Percentiles rank a stretch among this genome's conserved stretches.
Evolutionary conservation across 345 rosid species (phyloP).

Genomic region (Ceriops zippeliana): DNA sequence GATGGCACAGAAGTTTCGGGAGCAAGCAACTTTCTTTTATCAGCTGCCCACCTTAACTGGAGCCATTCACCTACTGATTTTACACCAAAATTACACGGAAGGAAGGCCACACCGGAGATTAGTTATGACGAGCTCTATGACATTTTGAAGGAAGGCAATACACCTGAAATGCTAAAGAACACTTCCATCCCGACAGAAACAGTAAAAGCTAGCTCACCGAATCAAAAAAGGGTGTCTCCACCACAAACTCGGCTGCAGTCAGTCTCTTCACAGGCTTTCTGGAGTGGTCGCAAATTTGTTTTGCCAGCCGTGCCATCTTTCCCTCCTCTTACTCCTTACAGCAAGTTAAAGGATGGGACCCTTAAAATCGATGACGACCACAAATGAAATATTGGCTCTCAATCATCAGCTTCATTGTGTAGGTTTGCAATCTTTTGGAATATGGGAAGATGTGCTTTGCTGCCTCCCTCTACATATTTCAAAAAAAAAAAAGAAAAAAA

Average conservation of each 20-base stretch:
- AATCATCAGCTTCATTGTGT: not conserved
- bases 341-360: slow-evolving; percentile 20
- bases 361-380: slow-evolving; percentile 12
- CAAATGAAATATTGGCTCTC: not conserved
- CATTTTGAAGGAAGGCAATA: slow-evolving; percentile 12
- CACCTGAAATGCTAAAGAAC: slow-evolving; percentile 15
- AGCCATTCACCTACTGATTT: slow-evolving; percentile 14
- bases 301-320: slow-evolving; percentile 25
- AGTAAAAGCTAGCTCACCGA: slow-evolving; percentile 17
- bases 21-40: slow-evolving; percentile 15
- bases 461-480: not conserved
- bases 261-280: slow-evolving; percentile 11
- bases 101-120: slow-evolving; percentile 5
- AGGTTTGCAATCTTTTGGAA: not conserved
- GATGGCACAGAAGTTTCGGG: not conserved
- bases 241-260: slow-evolving; percentile 25
- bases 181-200: slow-evolving; percentile 19
- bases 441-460: not conserved
- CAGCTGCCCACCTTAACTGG: slow-evolving; percentile 11
- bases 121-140: slow-evolving; percentile 3
- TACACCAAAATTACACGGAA: slow-evolving; percentile 7
- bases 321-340: slow-evolving; percentile 28
- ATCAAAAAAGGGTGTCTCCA: slow-evolving; percentile 25
- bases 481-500: not conserved
- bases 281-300: slow-evolving; percentile 22